Base-by-base conservation (phyloP, 177 flowering plant species). In the Telopea speciosissima region DNA sequence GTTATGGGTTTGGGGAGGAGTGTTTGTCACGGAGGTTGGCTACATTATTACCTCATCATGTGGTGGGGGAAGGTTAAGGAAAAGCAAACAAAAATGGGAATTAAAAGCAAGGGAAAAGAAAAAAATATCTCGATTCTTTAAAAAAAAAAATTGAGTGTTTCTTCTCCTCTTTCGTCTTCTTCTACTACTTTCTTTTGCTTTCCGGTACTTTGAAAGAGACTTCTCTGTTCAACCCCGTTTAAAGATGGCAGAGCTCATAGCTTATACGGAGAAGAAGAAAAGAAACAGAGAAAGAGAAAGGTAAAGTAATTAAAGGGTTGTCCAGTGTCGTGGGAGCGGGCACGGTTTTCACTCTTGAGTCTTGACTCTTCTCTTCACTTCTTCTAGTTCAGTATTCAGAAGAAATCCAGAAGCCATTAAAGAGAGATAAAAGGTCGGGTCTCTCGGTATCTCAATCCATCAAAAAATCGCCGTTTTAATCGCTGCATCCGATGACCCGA, bases 41-140 rank as follows among this genome's bases (percentile, higher is more conserved):
- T 69, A 75, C 82, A 85, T 88, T 82, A 85, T 88, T 88, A 84
- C 83, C 94, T 85, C 90, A 90, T 88, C 88, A 87, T 86, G 86
- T 66, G 49, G 65, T 19, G 74, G 77, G 79, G 81, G 77, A 66
- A 65, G 73, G 74, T 70, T 73, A 65, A 68, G 69, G 67, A 61
- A 65, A 71, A 75, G 73, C 36, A 62, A 62, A 74, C 63, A 70
- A 68, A 65, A 64, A 8, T 31, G 24, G 58, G 33, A 31, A 73
- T 70, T 61, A 62, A 72, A 45, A 24, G 12, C 45, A 33, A 54
- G 28, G 44, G 6, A 62, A 36, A 36, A 36, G 40, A 49, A 65
- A 22, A 59, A 60, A 52, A 28, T 54, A 58, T 23, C 31, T 22
- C 26, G 0, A 68, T n/a, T 52, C 54, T 25, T 24, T 52, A 5